Evolutionary conservation across 2,329 filamentous ascomycete species (phyloP), one percentile per base, ranked within the genome.

Genomic region (Stemphylium lycopersici): DNA sequence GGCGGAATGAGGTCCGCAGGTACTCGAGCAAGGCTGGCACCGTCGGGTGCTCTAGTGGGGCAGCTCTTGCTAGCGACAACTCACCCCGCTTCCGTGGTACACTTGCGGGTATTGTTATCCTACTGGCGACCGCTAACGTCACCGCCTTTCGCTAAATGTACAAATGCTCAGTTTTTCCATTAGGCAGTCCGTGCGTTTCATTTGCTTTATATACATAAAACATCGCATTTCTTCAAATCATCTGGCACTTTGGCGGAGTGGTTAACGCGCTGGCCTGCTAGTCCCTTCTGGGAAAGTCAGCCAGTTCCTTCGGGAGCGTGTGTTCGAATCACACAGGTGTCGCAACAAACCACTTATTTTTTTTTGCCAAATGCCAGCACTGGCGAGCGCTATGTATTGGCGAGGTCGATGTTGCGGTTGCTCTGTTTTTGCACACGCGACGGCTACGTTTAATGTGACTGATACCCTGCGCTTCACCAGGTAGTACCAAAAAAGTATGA

Each of bases 251-350:
- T 55, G 52, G 52, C 52, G 52, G 59, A 62, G 59, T 62, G 61
- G 61, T 65, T 65, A 65, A 65, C 62, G 62, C 62, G 62, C 61
- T 63, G 62, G 62, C 62, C 62, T 65, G 62, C 62, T 65, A 65
- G 55, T 60, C 58, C 50, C 36, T 38, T 38, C 22, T 8, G 6
- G 54, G 55, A 43, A 58, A 60, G 58, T 58, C 7, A 66, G 63
- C 63, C 63, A 64, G 62, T 66, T 66, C 63, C 63, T 65, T 66
- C 63, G 63, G 63, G 63, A 66, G 63, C 63, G 63, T 61, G 63
- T 61, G 63, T 66, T 66, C 63, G 63, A 66, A 66, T 66, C 63
- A 61, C 63, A 61, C 63, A 66, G 63, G 63, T 63, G 62, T 65
- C 62, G 62, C 58, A 54, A 10, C 18, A 43, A 55, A 45, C 20